Conservation (phyloP, 306 rosid species). For the Vigna radiata region DNA sequence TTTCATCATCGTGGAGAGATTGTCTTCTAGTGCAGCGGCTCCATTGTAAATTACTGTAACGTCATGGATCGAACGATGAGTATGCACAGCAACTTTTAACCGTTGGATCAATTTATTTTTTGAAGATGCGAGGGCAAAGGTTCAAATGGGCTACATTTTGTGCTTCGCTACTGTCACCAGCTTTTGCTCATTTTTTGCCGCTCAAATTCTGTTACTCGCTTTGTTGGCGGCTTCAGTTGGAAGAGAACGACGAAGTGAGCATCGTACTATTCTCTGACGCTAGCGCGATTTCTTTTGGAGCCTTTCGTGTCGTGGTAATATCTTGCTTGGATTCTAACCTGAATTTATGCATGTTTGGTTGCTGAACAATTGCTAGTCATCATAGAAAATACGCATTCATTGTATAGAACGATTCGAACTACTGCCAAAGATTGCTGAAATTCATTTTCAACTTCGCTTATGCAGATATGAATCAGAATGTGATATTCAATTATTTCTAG, state of each 20-base stretch:
- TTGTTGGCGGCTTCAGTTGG: constrained; percentile 39
- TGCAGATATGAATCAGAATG: constrained; percentile 4
- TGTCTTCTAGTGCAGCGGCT: not conserved
- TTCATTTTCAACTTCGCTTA: constrained; percentile 29
- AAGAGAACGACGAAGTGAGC: constrained; percentile 26
- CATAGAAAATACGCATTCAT: not conserved
- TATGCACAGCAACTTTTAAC: not conserved
- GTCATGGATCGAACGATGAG: not conserved
- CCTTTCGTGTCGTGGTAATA: constrained; percentile 26
- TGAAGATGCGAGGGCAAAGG: constrained; percentile 24
- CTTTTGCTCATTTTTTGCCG: constrained; percentile 40
- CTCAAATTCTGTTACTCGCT: constrained; percentile 31
- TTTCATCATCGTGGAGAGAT: not conserved
- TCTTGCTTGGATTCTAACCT: constrained; percentile 5
- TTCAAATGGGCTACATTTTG: not conserved
- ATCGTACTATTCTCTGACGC: constrained; percentile 3
- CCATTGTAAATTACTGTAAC: not conserved
- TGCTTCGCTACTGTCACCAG: not conserved
- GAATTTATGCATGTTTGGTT: constrained; percentile 24
- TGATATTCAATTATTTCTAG: not conserved
- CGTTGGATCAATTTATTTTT: constrained; percentile 24
- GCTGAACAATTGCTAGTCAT: not conserved
- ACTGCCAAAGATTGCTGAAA: not conserved
- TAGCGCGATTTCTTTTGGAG: constrained; percentile 13
- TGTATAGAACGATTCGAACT: not conserved